Conservation (phyloP, 176 grass and related monocot species). For the Coix lacrymajobi region DNA sequence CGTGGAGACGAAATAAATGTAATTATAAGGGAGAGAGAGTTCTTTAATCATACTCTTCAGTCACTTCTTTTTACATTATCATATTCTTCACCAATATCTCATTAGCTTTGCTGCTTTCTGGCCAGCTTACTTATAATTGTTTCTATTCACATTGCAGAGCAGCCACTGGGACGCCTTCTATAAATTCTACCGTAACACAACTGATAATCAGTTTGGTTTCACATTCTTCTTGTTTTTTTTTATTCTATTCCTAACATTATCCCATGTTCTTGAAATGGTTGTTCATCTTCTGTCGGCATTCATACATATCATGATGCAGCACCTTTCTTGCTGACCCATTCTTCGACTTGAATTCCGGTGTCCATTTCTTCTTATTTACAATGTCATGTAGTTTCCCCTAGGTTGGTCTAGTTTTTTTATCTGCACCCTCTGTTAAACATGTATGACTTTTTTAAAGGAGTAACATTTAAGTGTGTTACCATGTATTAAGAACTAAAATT, state of each 20-base stretch:
- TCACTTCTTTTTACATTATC: slow-evolving; percentile 1
- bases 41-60: slow-evolving; percentile 9
- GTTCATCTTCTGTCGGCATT: background rate
- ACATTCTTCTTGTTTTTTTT: slow-evolving; percentile 18
- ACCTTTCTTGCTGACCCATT: background rate
- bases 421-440: background rate
- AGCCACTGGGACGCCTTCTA: slow-evolving; percentile 84
- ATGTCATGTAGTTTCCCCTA: background rate
- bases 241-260: slow-evolving; percentile 1
- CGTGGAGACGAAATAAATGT: slow-evolving; percentile 87
- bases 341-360: background rate
- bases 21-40: background rate
- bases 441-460: background rate
- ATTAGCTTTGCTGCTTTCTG: slow-evolving; percentile 1
- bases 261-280: slow-evolving; percentile 7
- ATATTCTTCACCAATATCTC: background rate
- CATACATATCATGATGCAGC: background rate
- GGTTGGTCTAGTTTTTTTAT: background rate
- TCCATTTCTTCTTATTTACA: background rate
- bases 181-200: slow-evolving; percentile 91
- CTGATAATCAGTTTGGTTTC: slow-evolving; percentile 86
- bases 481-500: slow-evolving; percentile 14
- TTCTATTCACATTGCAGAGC: slow-evolving; percentile 55
- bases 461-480: background rate
- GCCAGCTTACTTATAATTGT: slow-evolving; percentile 33